Evolutionary conservation across 345 rosid species (phyloP).

Genomic region (Aquilaria sinensis): DNA sequence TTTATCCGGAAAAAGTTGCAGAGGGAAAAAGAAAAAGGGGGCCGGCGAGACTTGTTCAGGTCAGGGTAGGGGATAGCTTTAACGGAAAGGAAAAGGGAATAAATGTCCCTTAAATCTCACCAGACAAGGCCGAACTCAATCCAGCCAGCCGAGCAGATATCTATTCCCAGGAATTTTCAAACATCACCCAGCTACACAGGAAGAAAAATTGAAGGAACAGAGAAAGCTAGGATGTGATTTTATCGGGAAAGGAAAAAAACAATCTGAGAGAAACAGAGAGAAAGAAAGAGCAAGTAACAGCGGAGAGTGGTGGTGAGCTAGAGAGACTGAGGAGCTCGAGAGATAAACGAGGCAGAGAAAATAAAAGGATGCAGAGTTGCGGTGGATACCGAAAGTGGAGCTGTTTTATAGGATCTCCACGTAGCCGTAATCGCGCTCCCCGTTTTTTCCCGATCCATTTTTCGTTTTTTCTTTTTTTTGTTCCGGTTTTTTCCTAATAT

Average conservation of each 20-base stretch:
- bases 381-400: constrained; percentile 11
- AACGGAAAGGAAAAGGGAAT: constrained; percentile 11
- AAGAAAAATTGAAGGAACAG: background rate
- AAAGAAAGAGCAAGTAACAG: no score
- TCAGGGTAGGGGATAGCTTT: constrained; percentile 7
- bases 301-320: no score
- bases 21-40: constrained; percentile 9
- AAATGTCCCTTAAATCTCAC: constrained; percentile 7
- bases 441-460: constrained; percentile 1
- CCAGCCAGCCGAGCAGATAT: background rate
- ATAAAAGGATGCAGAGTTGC: constrained; percentile 3
- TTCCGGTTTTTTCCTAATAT: background rate
- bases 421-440: constrained; percentile 12
- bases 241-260: background rate
- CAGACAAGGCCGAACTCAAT: constrained; percentile 9
- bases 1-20: constrained; percentile 9
- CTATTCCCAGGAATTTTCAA: constrained; percentile 5
- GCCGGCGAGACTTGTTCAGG: background rate
- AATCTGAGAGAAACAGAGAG: background rate
- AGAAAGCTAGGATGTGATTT: constrained; percentile 4
- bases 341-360: constrained; percentile 2
- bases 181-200: background rate
- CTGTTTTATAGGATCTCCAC: constrained; percentile 39
- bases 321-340: background rate
- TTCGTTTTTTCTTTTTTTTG: background rate